Conservation (phyloP, 139 green algal genomes). For the Chlamydomonas urium region DNA sequence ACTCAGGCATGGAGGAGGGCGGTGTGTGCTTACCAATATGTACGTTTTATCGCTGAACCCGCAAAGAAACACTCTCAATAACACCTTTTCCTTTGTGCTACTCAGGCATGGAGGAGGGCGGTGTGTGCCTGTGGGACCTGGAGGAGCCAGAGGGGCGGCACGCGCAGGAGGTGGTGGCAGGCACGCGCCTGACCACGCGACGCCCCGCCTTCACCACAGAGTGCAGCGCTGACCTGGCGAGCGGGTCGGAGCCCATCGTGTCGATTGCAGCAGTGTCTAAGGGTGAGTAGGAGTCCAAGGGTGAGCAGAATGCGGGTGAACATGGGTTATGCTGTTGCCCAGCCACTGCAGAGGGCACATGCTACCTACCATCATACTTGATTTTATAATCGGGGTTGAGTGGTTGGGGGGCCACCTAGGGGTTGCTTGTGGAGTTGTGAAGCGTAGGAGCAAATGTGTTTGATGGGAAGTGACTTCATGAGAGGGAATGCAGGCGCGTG, state of each 20-base stretch:
- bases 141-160: constrained; percentile 35
- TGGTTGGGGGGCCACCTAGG: too few species aligned
- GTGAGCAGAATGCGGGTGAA: neutral
- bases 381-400: too few species aligned
- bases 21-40: neutral
- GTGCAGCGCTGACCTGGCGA: constrained; percentile 46
- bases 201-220: constrained; percentile 44
- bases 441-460: too few species aligned
- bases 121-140: constrained; percentile 50
- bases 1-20: neutral
- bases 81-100: neutral
- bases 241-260: constrained; percentile 7
- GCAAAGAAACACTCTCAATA: neutral
- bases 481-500: too few species aligned
- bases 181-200: neutral
- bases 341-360: too few species aligned
- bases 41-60: neutral
- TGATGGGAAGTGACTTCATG: too few species aligned
- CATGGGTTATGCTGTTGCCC: too few species aligned
- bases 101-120: constrained; percentile 51
- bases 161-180: constrained; percentile 10
- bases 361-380: too few species aligned
- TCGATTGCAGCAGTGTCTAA: neutral
- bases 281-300: neutral
- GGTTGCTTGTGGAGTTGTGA: too few species aligned